A percentile compares a stretch with the other conserved stretches of the same genome.
phyloP scores from a whole-genome alignment of 805 yeast species.

The Wickerhamomyces strasburgensis region DNA sequence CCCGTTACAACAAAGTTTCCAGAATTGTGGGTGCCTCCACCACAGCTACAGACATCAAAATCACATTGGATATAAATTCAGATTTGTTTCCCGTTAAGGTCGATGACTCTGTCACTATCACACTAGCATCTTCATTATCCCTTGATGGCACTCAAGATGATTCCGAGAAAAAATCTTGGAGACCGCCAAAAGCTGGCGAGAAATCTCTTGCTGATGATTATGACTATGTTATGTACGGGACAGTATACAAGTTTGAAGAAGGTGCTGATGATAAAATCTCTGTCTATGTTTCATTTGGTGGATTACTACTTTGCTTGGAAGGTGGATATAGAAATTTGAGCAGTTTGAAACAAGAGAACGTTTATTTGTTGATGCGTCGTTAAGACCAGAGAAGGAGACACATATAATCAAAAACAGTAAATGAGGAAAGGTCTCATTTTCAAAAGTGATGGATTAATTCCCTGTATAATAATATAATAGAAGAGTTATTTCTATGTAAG shows the following conservation, averaged over 20 bases:
- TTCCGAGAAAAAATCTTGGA: constrained; percentile 42
- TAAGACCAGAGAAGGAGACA: too few relatives aligned
- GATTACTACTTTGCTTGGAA: constrained; percentile 86
- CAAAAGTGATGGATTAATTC: too few relatives aligned
- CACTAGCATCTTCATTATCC: constrained; percentile 72
- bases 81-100: constrained; percentile 83
- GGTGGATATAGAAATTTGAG: constrained; percentile 91
- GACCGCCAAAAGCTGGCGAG: constrained; percentile 72
- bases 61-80: constrained; percentile 84
- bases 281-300: constrained; percentile 94
- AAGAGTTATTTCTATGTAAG: too few relatives aligned
- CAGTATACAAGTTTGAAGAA: constrained; percentile 95
- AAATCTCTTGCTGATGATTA: constrained; percentile 91
- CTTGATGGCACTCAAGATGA: constrained; percentile 43
- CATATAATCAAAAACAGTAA: too few relatives aligned
- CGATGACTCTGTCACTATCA: constrained; percentile 77
- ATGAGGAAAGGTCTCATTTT: too few relatives aligned
- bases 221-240: constrained; percentile 97
- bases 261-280: constrained; percentile 57
- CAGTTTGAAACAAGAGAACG: constrained; percentile 86
- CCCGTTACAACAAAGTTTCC: constrained; percentile 86
- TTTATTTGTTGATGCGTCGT: constrained; percentile 81
- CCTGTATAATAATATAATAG: neutral
- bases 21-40: constrained; percentile 87
- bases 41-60: constrained; percentile 70